Evolutionary conservation across 768 basidiomycete species (phyloP).

Genomic region (Hygrocybe coccinea): DNA sequence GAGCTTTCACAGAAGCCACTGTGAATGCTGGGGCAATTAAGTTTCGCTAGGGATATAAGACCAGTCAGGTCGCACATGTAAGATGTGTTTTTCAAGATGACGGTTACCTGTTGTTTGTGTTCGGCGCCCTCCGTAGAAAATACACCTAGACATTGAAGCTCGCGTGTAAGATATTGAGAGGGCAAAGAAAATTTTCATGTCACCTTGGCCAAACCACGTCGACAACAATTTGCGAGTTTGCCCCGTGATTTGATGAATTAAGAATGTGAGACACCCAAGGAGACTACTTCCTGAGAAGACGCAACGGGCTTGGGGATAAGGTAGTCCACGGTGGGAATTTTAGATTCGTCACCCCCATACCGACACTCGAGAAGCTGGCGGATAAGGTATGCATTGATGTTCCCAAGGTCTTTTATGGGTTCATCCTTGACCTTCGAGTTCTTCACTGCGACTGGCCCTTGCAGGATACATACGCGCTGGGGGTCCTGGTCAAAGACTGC

Average conservation of each 20-base stretch:
- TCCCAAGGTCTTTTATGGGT: constrained; percentile 88
- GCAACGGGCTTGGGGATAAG: constrained; percentile 48
- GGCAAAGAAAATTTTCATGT: not conserved
- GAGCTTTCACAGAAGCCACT: constrained; percentile 39
- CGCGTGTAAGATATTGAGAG: constrained; percentile 1
- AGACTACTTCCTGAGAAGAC: not conserved
- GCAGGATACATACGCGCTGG: constrained; percentile 94
- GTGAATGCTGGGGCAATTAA: constrained; percentile 50
- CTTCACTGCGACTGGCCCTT: constrained; percentile 93
- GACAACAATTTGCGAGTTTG: constrained; percentile 74
- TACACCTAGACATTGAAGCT: constrained; percentile 32
- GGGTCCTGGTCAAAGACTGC: constrained; percentile 99
- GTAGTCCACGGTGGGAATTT: constrained; percentile 81
- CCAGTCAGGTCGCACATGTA: not conserved
- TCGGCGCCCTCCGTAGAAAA: constrained; percentile 50
- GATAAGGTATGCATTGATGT: constrained; percentile 75
- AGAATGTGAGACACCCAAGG: constrained; percentile 42
- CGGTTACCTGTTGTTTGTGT: constrained; percentile 39
- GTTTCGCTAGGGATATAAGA: constrained; percentile 29
- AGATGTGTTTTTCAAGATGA: not conserved
- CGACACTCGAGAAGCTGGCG: constrained; percentile 71
- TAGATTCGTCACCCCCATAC: constrained; percentile 70
- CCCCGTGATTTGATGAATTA: constrained; percentile 54
- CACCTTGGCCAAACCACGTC: constrained; percentile 47
- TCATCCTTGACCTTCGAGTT: constrained; percentile 86